phyloP scores from a whole-genome alignment of 768 basidiomycete species.

The Mycena venus region DNA sequence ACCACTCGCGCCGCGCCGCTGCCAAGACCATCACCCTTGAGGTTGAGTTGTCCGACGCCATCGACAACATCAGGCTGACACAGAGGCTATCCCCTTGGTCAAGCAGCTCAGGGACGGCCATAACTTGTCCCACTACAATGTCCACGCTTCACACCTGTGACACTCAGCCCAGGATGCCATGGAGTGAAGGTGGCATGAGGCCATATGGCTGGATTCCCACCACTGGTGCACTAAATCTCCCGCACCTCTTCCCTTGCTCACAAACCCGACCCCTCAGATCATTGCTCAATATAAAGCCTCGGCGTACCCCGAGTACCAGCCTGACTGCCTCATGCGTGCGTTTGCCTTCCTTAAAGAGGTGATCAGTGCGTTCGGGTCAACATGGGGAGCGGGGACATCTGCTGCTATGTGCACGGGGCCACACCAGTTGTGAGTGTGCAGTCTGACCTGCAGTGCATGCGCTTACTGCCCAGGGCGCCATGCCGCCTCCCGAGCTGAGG shows the following conservation, averaged over 20 bases:
- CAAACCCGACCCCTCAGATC: constrained; percentile 47
- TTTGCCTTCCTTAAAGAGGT: constrained; percentile 62
- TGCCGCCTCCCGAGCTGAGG: constrained; percentile 48
- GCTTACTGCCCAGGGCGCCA: constrained; percentile 45
- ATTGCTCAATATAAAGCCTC: constrained; percentile 68
- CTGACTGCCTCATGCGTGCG: constrained; percentile 55
- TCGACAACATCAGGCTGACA: too few species aligned
- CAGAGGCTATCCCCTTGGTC: too few species aligned
- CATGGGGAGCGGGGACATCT: constrained; percentile 54
- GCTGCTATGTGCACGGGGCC: constrained; percentile 50
- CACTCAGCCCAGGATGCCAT: constrained; percentile 60
- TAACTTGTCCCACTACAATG: too few species aligned
- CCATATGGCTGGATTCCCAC: constrained; percentile 57
- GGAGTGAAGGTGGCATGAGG: constrained; percentile 55
- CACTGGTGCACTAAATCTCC: constrained; percentile 53
- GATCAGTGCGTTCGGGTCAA: constrained; percentile 60
- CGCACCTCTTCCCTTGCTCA: background rate
- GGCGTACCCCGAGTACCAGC: constrained; percentile 61
- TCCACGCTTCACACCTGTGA: constrained; percentile 58
- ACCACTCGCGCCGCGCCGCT: too few species aligned
- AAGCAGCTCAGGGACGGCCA: too few species aligned
- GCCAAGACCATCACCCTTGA: too few species aligned
- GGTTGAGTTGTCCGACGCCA: too few species aligned
- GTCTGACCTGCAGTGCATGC: constrained; percentile 46
- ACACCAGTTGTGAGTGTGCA: constrained; percentile 38